These are phyloP conservation scores for Pseudogymnoascus sp. DNA, from an alignment of 2,329 filamentous ascomycete genomes.

Conservation along the genomic window DNA sequence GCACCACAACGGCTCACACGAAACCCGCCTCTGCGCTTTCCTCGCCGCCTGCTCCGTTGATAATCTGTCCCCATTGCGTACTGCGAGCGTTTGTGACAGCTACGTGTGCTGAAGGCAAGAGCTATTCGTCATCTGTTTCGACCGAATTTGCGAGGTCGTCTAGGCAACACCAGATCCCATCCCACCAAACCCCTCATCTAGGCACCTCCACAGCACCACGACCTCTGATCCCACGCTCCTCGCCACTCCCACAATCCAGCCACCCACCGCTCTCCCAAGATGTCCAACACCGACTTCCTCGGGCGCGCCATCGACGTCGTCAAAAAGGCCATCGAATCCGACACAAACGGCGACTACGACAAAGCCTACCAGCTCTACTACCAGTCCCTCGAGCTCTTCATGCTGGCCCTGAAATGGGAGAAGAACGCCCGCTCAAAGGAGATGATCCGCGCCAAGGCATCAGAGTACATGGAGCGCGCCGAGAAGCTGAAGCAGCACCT, in stretches of 20 bases:
- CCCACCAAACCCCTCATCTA: neutral
- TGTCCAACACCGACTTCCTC: constrained; percentile 96
- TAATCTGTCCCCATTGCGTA: neutral
- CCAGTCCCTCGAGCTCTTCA: constrained; percentile 91
- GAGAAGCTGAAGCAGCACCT: constrained; percentile 96
- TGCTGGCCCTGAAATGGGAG: constrained; percentile 98
- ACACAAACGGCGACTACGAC: constrained; percentile 93
- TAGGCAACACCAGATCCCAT: neutral
- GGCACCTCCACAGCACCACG: neutral
- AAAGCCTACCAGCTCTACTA: constrained; percentile 97
- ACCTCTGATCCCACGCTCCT: neutral
- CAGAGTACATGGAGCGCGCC: constrained; percentile 95
- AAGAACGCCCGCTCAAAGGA: constrained; percentile 97
- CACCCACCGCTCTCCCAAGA: constrained; percentile 34
- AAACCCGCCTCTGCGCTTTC: neutral
- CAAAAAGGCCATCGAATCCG: constrained; percentile 93
- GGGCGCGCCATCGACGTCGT: constrained; percentile 94
- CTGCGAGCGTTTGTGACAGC: neutral
- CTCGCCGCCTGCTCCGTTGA: neutral
- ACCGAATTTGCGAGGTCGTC: neutral
- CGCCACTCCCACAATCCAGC: neutral
- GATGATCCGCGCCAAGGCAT: constrained; percentile 91
- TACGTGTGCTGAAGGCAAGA: neutral
- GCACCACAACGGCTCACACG: neutral
- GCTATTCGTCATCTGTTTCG: neutral